Evolutionary conservation across 1,284 basidiomycete genomes (phyloP), one percentile per base, ranked within the genome.

Genomic region (Ganoderma boninense): DNA sequence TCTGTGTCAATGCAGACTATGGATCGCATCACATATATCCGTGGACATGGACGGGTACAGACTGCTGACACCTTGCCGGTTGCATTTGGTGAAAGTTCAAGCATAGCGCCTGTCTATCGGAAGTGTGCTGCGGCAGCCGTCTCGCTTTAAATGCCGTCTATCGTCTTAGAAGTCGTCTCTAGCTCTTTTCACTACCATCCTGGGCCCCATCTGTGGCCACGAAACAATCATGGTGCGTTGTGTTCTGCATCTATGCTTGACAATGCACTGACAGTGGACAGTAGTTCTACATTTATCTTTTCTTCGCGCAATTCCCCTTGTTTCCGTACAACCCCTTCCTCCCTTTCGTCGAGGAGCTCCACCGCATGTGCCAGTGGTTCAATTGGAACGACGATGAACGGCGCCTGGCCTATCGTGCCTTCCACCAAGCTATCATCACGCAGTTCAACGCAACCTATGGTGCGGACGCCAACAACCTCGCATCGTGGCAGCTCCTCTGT

Each of bases 381-480:
- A 11, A 11, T 52, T 52, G 49, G 49, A 52, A 11, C n/a, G 0
- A 13, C 3, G 13, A 26, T 26, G 6, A 52, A 5, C 49, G 49
- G n/a, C 23, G 14, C 11, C 49, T 52, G 23, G 49, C 23, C 11
- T 52, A 52, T 13, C 23, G 14, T 11, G 10, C 49, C 23, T 52
- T 52, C 49, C 49, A 52, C n/a, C 49, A 4, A 4, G 49, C 82
- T 0, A 67, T 85, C 35, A 79, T 78, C 5, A 23, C 64, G 32
- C 77, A 83, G 26, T 84, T 84, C 75, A 82, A 83, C 67, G n/a
- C 32, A 1, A 79, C 75, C n/a, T 85, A 83, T 66, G 83, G 84
- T 2, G 80, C 74, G 2, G 78, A 82, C 62, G 75, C 75, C 38
- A 72, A 80, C 4, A 76, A 81, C 56, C 70, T 84, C 8, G 68